A percentile compares a stretch with the other conserved stretches of the same genome.
Conservation (phyloP, 2,329 filamentous ascomycete species). For the Coniosporium tulheliwenetii region DNA sequence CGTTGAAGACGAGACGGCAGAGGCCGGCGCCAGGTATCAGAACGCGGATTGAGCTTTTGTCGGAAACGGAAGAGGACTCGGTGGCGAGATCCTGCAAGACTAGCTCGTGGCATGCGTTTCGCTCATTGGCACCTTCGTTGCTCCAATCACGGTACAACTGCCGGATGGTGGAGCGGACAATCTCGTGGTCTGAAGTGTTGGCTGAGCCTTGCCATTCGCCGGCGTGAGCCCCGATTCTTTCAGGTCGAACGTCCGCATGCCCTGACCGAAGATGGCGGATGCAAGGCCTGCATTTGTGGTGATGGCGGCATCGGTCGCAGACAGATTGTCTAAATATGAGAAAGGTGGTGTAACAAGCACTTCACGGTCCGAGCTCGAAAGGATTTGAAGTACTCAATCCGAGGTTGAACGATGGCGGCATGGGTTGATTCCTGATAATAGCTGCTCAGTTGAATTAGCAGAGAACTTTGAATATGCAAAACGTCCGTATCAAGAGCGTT, state of each 20-base stretch:
- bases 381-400: conserved; percentile 68
- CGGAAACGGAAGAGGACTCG: not conserved
- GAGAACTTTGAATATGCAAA: no score
- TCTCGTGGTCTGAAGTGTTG: conserved; percentile 64
- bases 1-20: conserved; percentile 76
- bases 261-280: conserved; percentile 57
- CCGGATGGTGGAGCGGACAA: conserved; percentile 78
- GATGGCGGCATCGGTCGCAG: conserved; percentile 74
- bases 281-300: conserved; percentile 76
- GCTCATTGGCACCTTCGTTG: conserved; percentile 55
- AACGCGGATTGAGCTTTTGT: conserved; percentile 38
- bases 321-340: conserved; percentile 63
- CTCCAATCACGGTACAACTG: conserved; percentile 97
- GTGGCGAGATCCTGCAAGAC: conserved; percentile 33
- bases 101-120: conserved; percentile 61
- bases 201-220: conserved; percentile 57
- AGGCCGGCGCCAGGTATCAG: conserved; percentile 83
- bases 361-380: conserved; percentile 71
- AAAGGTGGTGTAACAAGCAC: conserved; percentile 71
- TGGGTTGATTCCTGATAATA: no score
- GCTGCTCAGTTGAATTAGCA: no score
- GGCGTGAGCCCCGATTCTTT: conserved; percentile 10
- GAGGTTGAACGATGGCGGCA: not conserved
- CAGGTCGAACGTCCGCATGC: conserved; percentile 44
- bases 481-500: no score